A percentile compares a stretch with the other conserved stretches of the same genome.
Conservation (phyloP, 805 yeast species). For the Starmerella geochares region DNA sequence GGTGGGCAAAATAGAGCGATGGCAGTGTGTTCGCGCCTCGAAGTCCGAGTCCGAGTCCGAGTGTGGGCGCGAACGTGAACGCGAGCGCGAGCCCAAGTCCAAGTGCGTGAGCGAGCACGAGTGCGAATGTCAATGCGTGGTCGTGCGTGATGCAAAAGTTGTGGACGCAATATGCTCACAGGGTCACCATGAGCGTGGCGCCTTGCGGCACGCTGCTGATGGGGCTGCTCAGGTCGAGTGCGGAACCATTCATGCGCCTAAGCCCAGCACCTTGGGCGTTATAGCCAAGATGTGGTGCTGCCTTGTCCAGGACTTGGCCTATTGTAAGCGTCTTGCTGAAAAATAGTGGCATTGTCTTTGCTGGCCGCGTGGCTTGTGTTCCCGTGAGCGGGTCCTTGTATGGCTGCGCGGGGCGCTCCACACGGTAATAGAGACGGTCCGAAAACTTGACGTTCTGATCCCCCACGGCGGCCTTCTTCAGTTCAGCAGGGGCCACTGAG, state of each 20-base stretch:
- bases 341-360: slow-evolving; percentile 25
- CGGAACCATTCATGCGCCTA: neutral
- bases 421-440: slow-evolving; percentile 31
- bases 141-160: too few relatives aligned
- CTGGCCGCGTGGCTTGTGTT: slow-evolving; percentile 19
- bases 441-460: slow-evolving; percentile 29
- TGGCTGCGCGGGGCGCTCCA: slow-evolving; percentile 24
- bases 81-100: neutral
- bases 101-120: too few relatives aligned
- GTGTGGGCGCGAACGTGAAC: too few relatives aligned
- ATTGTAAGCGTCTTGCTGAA: slow-evolving; percentile 20
- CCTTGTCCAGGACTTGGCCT: slow-evolving; percentile 28
- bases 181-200: neutral
- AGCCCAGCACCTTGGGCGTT: neutral
- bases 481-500: slow-evolving; percentile 10
- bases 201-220: slow-evolving; percentile 8
- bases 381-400: slow-evolving; percentile 23
- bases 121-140: too few relatives aligned
- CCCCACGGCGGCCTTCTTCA: slow-evolving; percentile 31
- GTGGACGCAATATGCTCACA: too few relatives aligned
- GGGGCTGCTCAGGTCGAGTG: slow-evolving; percentile 2
- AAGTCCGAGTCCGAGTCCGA: too few relatives aligned
- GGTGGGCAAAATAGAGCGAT: too few relatives aligned
- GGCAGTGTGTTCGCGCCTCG: too few relatives aligned
- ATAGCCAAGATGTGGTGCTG: slow-evolving; percentile 24